phyloP scores from a whole-genome alignment of 495 filamentous ascomycete genomes.

The Cenococcum geophilum region DNA sequence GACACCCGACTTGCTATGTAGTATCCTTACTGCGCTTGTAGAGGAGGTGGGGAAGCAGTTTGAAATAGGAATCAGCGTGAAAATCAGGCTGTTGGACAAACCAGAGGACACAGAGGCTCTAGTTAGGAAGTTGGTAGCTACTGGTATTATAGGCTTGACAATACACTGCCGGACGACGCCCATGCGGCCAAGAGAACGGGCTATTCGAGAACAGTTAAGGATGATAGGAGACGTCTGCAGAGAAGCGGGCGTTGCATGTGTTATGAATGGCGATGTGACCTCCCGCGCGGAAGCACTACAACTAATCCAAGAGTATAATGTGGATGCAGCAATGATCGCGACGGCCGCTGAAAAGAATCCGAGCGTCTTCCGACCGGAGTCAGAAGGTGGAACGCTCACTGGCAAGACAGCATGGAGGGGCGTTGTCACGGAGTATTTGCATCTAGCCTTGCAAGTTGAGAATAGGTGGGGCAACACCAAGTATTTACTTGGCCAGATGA shows the following conservation, averaged over 20 bases:
- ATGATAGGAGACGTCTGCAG: constrained; percentile 74
- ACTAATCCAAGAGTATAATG: constrained; percentile 67
- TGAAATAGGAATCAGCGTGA: constrained; percentile 87
- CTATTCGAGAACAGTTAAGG: constrained; percentile 75
- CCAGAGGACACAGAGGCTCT: constrained; percentile 63
- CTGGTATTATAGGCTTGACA: constrained; percentile 86
- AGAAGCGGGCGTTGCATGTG: constrained; percentile 74
- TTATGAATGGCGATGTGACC: constrained; percentile 92
- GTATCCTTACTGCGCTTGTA: constrained; percentile 77
- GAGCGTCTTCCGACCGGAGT: constrained; percentile 65
- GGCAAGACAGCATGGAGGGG: constrained; percentile 58
- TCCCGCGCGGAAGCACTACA: constrained; percentile 58
- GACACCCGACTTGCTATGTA: constrained; percentile 72
- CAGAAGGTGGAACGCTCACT: constrained; percentile 52
- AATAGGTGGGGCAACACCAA: constrained; percentile 91
- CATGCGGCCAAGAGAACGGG: constrained; percentile 84
- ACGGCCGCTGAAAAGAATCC: constrained; percentile 83
- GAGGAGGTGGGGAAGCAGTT: constrained; percentile 65
- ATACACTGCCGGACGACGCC: constrained; percentile 93
- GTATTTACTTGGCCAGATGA: constrained; percentile 73
- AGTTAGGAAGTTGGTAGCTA: constrained; percentile 66
- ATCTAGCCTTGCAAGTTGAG: constrained; percentile 62
- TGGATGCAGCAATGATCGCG: constrained; percentile 96
- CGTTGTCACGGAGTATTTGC: constrained; percentile 67
- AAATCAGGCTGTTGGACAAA: constrained; percentile 82